These are phyloP conservation scores for Calocybe cyanea DNA, from an alignment of 768 basidiomycete genomes.

Conservation along the genomic window DNA sequence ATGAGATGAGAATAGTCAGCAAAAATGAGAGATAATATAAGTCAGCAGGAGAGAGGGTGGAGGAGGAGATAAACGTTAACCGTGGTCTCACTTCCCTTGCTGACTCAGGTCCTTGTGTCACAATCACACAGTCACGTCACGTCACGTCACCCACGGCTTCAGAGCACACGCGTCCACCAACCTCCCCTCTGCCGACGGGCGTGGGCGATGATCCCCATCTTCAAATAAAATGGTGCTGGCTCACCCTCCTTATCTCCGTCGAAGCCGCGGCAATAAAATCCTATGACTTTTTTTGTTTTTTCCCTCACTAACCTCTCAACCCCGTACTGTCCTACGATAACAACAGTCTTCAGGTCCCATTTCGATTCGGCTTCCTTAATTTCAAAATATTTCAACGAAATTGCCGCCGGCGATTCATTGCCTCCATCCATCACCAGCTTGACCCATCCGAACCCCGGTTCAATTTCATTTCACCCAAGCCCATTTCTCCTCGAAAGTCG, in stretches of 20 bases:
- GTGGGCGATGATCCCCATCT: too few species aligned
- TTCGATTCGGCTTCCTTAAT: too few species aligned
- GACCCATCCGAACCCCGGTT: too few species aligned
- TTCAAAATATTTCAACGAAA: background rate
- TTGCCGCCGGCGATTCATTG: background rate
- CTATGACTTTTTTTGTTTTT: too few species aligned
- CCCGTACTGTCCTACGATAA: too few species aligned
- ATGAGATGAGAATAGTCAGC: constrained; percentile 26
- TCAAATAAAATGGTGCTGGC: too few species aligned
- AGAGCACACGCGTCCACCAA: too few species aligned
- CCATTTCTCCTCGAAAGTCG: too few species aligned
- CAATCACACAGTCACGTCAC: constrained; percentile 10
- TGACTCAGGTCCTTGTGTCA: constrained; percentile 17
- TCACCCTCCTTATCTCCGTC: constrained; percentile 11
- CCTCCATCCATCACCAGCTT: background rate
- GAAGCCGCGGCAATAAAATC: constrained; percentile 5
- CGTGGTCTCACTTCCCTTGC: constrained; percentile 16
- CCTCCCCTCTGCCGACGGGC: constrained; percentile 1
- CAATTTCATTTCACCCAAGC: too few species aligned
- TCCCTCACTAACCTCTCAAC: too few species aligned
- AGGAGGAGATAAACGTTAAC: constrained; percentile 12
- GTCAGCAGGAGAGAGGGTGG: too few species aligned
- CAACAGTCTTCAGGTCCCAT: too few species aligned
- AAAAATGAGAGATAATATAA: background rate
- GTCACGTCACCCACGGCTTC: constrained; percentile 6